These are phyloP conservation scores for Citrullus mucosospermus DNA, from an alignment of 306 rosid species.

Conservation along the genomic window DNA sequence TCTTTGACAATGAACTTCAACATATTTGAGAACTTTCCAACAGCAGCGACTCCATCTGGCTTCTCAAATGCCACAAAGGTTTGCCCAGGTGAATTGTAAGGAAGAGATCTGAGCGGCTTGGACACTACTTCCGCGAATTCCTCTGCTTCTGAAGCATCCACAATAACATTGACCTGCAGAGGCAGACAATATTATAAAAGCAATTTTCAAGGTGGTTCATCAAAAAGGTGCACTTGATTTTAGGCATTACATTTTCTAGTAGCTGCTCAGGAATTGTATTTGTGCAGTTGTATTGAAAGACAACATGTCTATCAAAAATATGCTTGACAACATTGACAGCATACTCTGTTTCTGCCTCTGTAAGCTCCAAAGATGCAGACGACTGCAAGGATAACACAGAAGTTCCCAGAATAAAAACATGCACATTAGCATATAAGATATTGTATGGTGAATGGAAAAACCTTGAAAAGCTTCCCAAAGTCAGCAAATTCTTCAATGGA, in stretches of 20 bases:
- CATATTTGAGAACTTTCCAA: conserved; percentile 70
- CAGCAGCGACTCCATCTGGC: conserved; percentile 63
- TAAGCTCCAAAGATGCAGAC: conserved; percentile 88
- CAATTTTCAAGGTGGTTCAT: conserved; percentile 2
- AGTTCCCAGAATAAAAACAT: background rate
- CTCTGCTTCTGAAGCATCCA: conserved; percentile 88
- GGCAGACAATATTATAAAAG: background rate
- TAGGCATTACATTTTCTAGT: conserved; percentile 68
- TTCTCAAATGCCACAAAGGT: conserved; percentile 83
- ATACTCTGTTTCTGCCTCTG: conserved; percentile 98
- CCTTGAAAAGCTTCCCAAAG: conserved; percentile 94
- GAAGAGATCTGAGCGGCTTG: conserved; percentile 81
- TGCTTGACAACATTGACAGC: conserved; percentile 94
- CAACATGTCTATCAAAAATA: conserved; percentile 71
- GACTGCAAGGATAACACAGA: conserved; percentile 44
- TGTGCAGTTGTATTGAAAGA: conserved; percentile 95
- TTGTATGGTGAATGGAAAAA: conserved; percentile 18
- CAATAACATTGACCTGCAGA: conserved; percentile 58
- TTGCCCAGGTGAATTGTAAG: conserved; percentile 89
- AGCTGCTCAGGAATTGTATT: conserved; percentile 94
- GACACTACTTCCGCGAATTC: conserved; percentile 61
- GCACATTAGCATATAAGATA: background rate
- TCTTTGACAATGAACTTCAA: conserved; percentile 27
- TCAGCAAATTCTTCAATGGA: conserved; percentile 52
- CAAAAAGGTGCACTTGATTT: conserved; percentile 5